Base-by-base conservation (phyloP, 164 flowering plant genomes). In the Nymphaea thermarum region DNA sequence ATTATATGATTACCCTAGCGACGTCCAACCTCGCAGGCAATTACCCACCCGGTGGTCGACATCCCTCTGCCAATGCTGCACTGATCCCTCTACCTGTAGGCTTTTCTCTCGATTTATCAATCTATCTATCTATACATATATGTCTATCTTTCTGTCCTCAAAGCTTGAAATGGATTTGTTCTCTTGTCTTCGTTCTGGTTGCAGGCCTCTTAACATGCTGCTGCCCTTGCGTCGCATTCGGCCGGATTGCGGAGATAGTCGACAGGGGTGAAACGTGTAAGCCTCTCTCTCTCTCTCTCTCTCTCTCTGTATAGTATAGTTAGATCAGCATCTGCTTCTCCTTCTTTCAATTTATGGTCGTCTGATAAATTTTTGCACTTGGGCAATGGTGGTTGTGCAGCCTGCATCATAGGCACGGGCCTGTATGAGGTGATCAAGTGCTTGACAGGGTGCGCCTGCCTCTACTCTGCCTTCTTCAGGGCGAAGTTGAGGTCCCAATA, bases 401-500 rank as follows among this genome's bases (percentile, higher is more conserved):
- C 81, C 0, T 85, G 88, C 69, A 81, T 76, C 3, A 68, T 74
- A 41, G 83, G 85, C 25, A 85, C 84, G 17, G 73, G 75, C 5
- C 44, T 83, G 0, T 85, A 85, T 72, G 61, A 66, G 14, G 10
- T 83, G 44, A 74, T 84, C 16, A 5, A 75, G 71, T 74, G 77
- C 57, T 3, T 80, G 65, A 74, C 79, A 42, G 86, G 88, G 2
- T 85, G 80, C 43, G 59, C 81, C 11, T 84, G 86, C 51, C 44
- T 78, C 47, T 81, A 82, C 60, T 84, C 87, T 0, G 79, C 86
- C 74, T 79, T 82, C 53, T 86, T 79, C 64, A 77, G 90, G 11
- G 67, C 83, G 15, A 83, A 80, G 64, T 53, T 86, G 72, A 79
- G 87, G 65, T 75, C 75, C 3, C 85, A 82, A 15, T 81, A 70